Evolutionary conservation across 805 yeast genomes (phyloP).

Genomic region (Groenewaldozyma tartarivorans): DNA sequence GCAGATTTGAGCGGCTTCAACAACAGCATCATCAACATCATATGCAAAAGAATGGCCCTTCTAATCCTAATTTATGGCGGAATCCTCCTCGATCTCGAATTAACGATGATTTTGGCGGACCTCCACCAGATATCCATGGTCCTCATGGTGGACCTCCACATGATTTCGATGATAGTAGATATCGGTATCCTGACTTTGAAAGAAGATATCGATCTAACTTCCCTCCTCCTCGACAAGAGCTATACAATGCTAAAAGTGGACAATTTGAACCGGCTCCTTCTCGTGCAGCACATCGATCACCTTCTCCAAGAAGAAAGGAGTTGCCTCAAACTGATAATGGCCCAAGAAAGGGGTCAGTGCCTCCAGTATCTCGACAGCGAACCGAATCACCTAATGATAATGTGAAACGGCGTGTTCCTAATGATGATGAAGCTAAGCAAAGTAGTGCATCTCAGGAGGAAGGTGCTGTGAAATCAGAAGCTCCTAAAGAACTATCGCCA

Average conservation of each 20-base stretch:
- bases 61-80: neutral
- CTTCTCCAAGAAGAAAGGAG: neutral
- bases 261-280: conserved; percentile 15
- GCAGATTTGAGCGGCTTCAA: conserved; percentile 2
- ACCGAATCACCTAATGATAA: neutral
- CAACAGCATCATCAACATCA: neutral
- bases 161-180: conserved; percentile 12
- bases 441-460: conserved; percentile 1
- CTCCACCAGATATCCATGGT: neutral
- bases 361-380: too few relatives aligned
- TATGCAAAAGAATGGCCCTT: neutral
- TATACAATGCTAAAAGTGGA: conserved; percentile 19
- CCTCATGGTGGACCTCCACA: conserved; percentile 9
- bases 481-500: neutral
- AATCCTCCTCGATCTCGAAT: neutral
- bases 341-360: neutral
- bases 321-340: neutral
- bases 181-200: conserved; percentile 18
- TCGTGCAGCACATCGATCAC: neutral
- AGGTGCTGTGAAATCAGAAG: neutral
- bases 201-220: conserved; percentile 15
- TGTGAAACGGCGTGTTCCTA: neutral
- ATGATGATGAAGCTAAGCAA: neutral
- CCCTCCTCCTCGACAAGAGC: conserved; percentile 18
- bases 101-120: neutral